Base-by-base conservation (phyloP, 257 asterid genomes). In the Scutellaria minor region DNA sequence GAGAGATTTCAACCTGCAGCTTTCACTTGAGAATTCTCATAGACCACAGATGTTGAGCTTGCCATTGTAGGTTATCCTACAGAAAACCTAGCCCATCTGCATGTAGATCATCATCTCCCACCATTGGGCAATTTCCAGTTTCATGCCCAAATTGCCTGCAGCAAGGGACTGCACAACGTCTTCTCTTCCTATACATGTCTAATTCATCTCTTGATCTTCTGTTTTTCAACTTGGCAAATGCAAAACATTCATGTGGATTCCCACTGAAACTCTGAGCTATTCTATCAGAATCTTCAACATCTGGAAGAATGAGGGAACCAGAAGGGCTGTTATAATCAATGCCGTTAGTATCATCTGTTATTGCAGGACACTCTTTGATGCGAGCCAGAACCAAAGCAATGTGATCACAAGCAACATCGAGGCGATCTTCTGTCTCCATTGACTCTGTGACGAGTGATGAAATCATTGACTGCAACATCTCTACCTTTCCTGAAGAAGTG, bases 211-310 rank as follows among this genome's bases (percentile, higher is more conserved):
- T 81, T 6, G 72, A 61, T 71, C 78, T 72, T 78, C 82, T 62
- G 53, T 81, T 87, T 65, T 81, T 79, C 75, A 79, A 52, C 85
- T 82, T 84, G 60, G 73, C 68, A 56, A 78, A 72, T 45, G 77
- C 66, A 27, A 79, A 60, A 74, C 77, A 79, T 5, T 76, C 86
- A 1, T 76, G 71, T 37, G 77, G 69, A 59, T 83, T 71, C 18
- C 70, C 77, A 6, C 70, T 74, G 66, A 79, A 84, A 54, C 78
- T 85, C 50, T 84, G 89, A 39, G 82, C 83, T 31, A 85, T 79
- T 11, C 90, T 63, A 41, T 81, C 83, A 62, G 88, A 84, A 68
- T 85, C 91, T 73, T 82, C 95, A 31, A 87, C 89, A 41, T 80
- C 88, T 13, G 83, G 86, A 62, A 84, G 81, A 37, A 84, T 62